phyloP scores from a whole-genome alignment of 345 rosid genomes.

The Acer negundo region DNA sequence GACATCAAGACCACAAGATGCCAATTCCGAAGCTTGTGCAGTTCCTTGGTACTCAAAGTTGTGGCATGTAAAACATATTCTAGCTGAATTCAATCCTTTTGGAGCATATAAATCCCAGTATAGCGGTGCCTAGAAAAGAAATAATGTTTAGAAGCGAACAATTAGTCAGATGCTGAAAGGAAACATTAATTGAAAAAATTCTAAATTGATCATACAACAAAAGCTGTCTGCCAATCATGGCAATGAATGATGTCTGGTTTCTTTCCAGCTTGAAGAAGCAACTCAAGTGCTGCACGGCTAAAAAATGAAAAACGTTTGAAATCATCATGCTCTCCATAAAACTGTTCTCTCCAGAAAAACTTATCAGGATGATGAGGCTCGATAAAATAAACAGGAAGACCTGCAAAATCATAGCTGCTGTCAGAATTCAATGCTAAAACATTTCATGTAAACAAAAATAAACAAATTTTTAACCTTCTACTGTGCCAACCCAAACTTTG shows the following conservation, averaged over 20 bases:
- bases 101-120: conserved; percentile 95
- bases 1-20: conserved; percentile 90
- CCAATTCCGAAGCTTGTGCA: conserved; percentile 80
- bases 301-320: conserved; percentile 92
- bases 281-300: conserved; percentile 94
- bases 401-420: conserved; percentile 44
- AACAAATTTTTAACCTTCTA: conserved; percentile 62
- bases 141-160: conserved; percentile 21
- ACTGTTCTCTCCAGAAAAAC: conserved; percentile 94
- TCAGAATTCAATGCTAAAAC: conserved; percentile 32
- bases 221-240: conserved; percentile 99
- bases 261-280: conserved; percentile 89
- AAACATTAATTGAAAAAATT: conserved; percentile 1
- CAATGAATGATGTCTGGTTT: conserved; percentile 96
- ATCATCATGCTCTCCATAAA: conserved; percentile 94
- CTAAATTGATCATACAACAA: conserved; percentile 61
- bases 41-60: conserved; percentile 98
- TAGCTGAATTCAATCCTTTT: conserved; percentile 90
- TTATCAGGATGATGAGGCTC: conserved; percentile 97
- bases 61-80: conserved; percentile 98
- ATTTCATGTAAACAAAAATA: conserved; percentile 17
- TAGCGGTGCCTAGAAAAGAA: conserved; percentile 78
- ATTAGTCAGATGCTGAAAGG: conserved; percentile 9
- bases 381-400: conserved; percentile 93
- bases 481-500: conserved; percentile 89